Conservation (phyloP, 2,329 filamentous ascomycete species). For the Ceratocystis diversiconidia region DNA sequence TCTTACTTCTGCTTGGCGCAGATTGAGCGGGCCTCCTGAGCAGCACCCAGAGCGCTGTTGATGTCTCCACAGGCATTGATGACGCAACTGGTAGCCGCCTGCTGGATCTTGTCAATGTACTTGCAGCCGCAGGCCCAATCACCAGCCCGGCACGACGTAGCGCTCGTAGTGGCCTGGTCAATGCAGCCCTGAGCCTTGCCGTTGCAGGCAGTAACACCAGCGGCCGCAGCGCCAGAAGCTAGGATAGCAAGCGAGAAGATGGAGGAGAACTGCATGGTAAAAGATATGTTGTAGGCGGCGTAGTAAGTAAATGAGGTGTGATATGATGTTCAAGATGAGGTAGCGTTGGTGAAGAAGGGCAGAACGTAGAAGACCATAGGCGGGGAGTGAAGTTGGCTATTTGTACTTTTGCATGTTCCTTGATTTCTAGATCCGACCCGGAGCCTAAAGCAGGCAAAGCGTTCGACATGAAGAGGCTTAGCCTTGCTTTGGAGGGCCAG, state of each 20-base stretch:
- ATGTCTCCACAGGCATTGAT: background rate
- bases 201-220: constrained; percentile 1
- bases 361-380: background rate
- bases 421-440: no score
- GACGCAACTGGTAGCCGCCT: constrained; percentile 2
- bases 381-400: background rate
- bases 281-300: background rate
- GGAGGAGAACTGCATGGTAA: constrained; percentile 8
- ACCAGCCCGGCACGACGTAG: constrained; percentile 2
- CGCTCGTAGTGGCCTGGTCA: background rate
- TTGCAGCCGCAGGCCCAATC: constrained; percentile 12
- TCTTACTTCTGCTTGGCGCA: background rate
- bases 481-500: no score
- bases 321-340: background rate
- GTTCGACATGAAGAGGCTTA: no score
- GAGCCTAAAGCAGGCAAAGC: no score
- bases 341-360: background rate
- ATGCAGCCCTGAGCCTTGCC: constrained; percentile 11
- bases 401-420: no score
- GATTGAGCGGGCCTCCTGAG: constrained; percentile 7
- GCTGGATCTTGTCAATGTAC: constrained; percentile 5
- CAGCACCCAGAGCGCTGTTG: background rate
- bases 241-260: constrained; percentile 3
- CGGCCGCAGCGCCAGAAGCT: background rate
- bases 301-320: background rate